Percentiles rank a stretch among this genome's conserved stretches.
These are phyloP conservation scores for Filobasidium floriforme DNA, from an alignment of 768 basidiomycete genomes.

Conservation along the genomic window DNA sequence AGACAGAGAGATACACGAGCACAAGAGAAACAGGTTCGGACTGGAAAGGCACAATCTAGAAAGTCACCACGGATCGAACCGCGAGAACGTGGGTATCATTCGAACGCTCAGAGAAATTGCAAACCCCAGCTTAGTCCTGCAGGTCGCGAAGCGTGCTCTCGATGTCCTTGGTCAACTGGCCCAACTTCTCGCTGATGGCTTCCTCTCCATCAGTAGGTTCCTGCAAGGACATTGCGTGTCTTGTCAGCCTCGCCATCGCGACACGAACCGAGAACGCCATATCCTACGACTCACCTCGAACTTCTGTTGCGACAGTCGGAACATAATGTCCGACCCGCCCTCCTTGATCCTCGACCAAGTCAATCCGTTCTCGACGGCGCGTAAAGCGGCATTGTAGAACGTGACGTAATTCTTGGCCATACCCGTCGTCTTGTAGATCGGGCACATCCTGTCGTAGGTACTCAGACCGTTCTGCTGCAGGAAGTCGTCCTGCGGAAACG, in stretches of 20 bases:
- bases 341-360: conserved; percentile 73
- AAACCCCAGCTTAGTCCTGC: neutral
- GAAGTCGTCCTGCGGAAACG: conserved; percentile 64
- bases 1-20: neutral
- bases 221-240: conserved; percentile 46
- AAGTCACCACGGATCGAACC: neutral
- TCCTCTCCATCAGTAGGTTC: conserved; percentile 81
- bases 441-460: conserved; percentile 67
- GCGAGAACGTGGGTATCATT: neutral
- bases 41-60: neutral
- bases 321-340: conserved; percentile 75
- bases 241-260: no score
- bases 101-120: neutral
- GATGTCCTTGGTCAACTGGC: conserved; percentile 73
- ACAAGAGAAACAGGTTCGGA: neutral
- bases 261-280: neutral
- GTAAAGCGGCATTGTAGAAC: conserved; percentile 84
- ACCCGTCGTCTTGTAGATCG: conserved; percentile 95
- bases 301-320: conserved; percentile 98
- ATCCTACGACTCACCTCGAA: conserved; percentile 64
- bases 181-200: conserved; percentile 69
- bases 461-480: conserved; percentile 79
- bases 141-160: conserved; percentile 64
- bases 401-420: conserved; percentile 93
- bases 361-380: conserved; percentile 68